Evolutionary conservation across 1,284 basidiomycete species (phyloP).

Genomic region (Agroathelia rolfsii): DNA sequence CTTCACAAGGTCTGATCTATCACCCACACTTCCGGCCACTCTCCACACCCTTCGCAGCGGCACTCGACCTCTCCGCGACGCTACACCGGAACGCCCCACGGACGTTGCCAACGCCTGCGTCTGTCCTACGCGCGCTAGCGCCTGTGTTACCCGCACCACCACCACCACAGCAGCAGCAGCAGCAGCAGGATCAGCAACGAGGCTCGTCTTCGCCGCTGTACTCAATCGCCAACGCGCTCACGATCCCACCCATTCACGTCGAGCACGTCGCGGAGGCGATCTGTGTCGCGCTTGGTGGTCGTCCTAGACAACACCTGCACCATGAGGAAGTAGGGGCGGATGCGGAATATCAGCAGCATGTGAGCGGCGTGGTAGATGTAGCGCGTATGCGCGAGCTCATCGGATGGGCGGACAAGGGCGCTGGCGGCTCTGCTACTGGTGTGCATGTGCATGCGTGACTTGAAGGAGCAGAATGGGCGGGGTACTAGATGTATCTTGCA

Average conservation of each 20-base stretch:
- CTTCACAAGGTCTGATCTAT: constrained; percentile 86
- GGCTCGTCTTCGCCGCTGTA: constrained; percentile 39
- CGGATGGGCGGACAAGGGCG: constrained; percentile 42
- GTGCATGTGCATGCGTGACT: no score
- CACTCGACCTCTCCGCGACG: constrained; percentile 72
- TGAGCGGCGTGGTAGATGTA: constrained; percentile 70
- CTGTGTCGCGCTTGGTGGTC: constrained; percentile 45
- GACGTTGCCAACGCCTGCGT: constrained; percentile 54
- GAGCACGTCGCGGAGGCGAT: constrained; percentile 91
- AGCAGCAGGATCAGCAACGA: constrained; percentile 14
- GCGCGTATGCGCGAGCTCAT: constrained; percentile 65
- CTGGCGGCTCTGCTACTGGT: no score
- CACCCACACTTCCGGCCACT: constrained; percentile 88
- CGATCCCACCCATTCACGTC: constrained; percentile 86
- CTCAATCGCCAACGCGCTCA: constrained; percentile 69
- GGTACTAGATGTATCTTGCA: no score
- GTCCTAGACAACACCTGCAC: no score
- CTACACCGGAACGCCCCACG: constrained; percentile 48
- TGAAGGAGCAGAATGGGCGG: no score
- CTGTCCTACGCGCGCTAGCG: constrained; percentile 43
- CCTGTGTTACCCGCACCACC: constrained; percentile 22
- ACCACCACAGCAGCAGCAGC: constrained; percentile 16
- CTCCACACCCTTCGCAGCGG: constrained; percentile 76
- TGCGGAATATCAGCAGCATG: constrained; percentile 31
- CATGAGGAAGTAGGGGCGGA: constrained; percentile 62